Percentiles rank a stretch among this genome's conserved stretches.
Evolutionary conservation across 75 land plant species (phyloP).

Genomic region (Pinus taeda): DNA sequence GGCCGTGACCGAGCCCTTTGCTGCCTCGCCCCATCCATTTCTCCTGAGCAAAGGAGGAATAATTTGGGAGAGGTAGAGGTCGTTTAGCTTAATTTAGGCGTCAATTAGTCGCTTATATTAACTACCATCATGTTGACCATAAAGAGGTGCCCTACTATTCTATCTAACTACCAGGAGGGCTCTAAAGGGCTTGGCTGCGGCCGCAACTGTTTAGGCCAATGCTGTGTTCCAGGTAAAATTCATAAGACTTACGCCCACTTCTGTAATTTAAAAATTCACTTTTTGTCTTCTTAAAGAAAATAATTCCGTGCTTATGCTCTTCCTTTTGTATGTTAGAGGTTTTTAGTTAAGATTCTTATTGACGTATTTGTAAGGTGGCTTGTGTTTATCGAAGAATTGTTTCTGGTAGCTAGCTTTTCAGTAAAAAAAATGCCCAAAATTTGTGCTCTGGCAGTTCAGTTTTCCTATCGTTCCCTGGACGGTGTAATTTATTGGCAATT

Average conservation of each 20-base stretch:
- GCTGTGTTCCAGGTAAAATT: slow-evolving; percentile 84
- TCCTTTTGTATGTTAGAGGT: too few relatives aligned
- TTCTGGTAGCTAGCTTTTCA: too few relatives aligned
- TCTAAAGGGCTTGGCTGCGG: slow-evolving; percentile 43
- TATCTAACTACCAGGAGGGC: slow-evolving; percentile 70
- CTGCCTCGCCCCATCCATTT: not conserved
- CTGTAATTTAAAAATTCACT: not conserved
- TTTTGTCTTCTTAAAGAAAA: not conserved
- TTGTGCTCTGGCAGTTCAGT: too few relatives aligned
- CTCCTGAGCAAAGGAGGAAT: not conserved
- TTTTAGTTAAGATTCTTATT: too few relatives aligned
- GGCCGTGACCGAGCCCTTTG: slow-evolving; percentile 14
- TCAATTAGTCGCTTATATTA: too few relatives aligned
- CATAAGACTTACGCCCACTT: too few relatives aligned
- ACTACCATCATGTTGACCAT: slow-evolving; percentile 46
- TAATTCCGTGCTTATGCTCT: too few relatives aligned
- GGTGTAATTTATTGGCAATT: too few relatives aligned
- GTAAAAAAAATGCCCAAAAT: too few relatives aligned
- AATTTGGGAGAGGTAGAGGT: not conserved
- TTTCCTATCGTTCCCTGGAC: too few relatives aligned
- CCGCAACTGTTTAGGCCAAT: slow-evolving; percentile 72
- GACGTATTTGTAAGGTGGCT: slow-evolving; percentile 26
- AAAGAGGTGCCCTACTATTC: slow-evolving; percentile 71
- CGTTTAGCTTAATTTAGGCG: not conserved
- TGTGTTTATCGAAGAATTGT: too few relatives aligned